Base-by-base conservation (phyloP, 345 rosid genomes). In the Citrus glauca region DNA sequence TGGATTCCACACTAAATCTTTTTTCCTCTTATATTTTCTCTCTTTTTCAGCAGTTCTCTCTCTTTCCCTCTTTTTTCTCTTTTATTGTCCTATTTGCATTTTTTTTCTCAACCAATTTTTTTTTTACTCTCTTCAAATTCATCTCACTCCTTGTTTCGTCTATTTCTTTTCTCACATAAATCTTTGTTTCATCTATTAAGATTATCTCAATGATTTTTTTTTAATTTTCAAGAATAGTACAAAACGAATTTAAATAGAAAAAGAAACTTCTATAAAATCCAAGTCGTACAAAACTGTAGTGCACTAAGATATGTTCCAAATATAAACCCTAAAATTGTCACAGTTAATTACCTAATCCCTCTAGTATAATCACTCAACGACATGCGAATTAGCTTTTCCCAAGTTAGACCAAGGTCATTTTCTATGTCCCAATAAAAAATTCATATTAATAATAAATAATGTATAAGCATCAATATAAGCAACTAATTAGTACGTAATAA, bases 351-450 rank as follows among this genome's bases (percentile, higher is more conserved):
- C 97, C 97, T 92, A 81, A 96, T 83, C 59, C 99, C 99, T 86
- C 94, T 98, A 5, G 98, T 96, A 82, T 91, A 96, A 87, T 96
- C 98, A 88, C 97, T 96, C 75, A 96, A 69, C 62, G 97, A 97
- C 92, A 94, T 93, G 63, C 90, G 91, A 65, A 91, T 90, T 74
- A 96, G 78, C 79, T 91, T 88, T 77, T 96, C 98, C 73, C 95
- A 89, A 80, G 83, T 87, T 37, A 94, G 86, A 81, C 97, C 97
- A 79, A 96, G 92, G 75, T 91, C 97, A 78, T 91, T 92, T 83
- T 94, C 97, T 64, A 94, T 85, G 83, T 96, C 97, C 99, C 91
- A 77, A 62, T 59, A 72, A n/a, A 19, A 72, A 25, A 63, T 17
- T 53, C 2, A 53, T 53, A 53, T 1, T 40, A 40, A 40, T 11